Conservation (phyloP, 225 moss, liverwort and hornwort species). For the Asterella californica region DNA sequence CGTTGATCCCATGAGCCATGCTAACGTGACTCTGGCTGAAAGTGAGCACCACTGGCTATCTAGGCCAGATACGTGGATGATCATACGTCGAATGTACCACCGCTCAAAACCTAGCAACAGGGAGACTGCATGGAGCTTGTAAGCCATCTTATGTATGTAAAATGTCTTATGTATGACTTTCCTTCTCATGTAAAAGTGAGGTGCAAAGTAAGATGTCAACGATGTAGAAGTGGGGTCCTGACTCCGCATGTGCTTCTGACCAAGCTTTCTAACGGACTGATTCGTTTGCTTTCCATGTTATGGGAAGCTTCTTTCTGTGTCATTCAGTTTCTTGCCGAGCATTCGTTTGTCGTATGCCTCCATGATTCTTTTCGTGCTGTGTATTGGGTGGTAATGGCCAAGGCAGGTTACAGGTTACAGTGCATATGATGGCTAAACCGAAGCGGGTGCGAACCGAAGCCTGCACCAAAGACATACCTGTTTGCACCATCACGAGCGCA, state of each 20-base stretch:
- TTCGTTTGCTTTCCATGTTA: background rate
- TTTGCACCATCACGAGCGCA: conserved; percentile 97
- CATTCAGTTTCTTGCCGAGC: too few species aligned
- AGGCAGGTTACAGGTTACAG: conserved; percentile 88
- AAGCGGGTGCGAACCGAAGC: conserved; percentile 98
- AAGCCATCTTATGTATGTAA: too few species aligned
- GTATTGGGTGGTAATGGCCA: conserved; percentile 3
- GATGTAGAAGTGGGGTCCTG: too few species aligned
- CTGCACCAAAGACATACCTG: conserved; percentile 93
- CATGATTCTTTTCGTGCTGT: background rate
- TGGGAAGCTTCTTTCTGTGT: background rate
- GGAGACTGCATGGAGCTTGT: too few species aligned
- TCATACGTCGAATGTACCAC: background rate
- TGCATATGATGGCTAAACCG: conserved; percentile 79
- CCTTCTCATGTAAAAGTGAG: background rate
- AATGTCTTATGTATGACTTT: background rate
- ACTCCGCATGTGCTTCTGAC: background rate
- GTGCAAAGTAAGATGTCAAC: too few species aligned
- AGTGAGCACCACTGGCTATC: conserved; percentile 97
- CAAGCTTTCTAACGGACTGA: background rate
- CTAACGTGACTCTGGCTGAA: conserved; percentile 87
- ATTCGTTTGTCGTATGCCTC: background rate
- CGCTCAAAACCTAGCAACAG: too few species aligned
- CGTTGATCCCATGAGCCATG: too few species aligned
- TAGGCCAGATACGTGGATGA: conserved; percentile 72